Base-by-base conservation (phyloP, 139 green algal genomes). In the Gonium pectorale region DNA sequence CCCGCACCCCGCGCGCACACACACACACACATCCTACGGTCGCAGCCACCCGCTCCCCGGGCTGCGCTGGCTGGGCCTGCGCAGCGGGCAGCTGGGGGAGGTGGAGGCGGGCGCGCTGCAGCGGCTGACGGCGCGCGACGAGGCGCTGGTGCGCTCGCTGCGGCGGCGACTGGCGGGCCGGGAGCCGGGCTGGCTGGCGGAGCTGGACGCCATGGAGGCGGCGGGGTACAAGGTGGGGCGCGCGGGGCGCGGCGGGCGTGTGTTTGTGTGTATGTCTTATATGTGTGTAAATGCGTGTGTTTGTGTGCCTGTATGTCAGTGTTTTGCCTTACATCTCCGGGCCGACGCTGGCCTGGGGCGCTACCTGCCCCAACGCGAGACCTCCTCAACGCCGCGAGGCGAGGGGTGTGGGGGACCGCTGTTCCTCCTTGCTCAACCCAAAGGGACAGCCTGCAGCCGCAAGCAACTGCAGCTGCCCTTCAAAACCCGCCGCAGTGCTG, bases 131-230 rank as follows among this genome's bases (percentile, higher is more conserved):
- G 38, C 29, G 26, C 60, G 60, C 3, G 62, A 86, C 66, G 87
- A 89, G 24, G 97, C 93, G 95, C 94, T 98, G 80, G 91, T 94
- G 1, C 63, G 94, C 17, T 94, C 92, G 49, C 97, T 96, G 52
- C 85, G 89, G 7, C 96, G 96, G 75, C 91, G 92, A 63, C 87
- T 92, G 26, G 79, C 66, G 8, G 90, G 91, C 26, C 11, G 13
- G 41, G 75, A 82, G 60, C 75, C 75, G 43, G 75, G 38, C 7
- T 98, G 86, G 63, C 93, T 95, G 40, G 89, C 89, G 56, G 94
- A 98, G 82, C 92, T 96, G 70, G 82, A 91, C 17, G 78, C 93
- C 19, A 85, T 90, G 9, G 74, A 90, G 38, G 78, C 86, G 21
- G 75, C 86, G 38, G 96, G 94, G 72, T 73, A 51, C 13, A 93